Base-by-base conservation (phyloP, 1,139 yeast genomes). In the Zygosaccharomyces sapae region DNA sequence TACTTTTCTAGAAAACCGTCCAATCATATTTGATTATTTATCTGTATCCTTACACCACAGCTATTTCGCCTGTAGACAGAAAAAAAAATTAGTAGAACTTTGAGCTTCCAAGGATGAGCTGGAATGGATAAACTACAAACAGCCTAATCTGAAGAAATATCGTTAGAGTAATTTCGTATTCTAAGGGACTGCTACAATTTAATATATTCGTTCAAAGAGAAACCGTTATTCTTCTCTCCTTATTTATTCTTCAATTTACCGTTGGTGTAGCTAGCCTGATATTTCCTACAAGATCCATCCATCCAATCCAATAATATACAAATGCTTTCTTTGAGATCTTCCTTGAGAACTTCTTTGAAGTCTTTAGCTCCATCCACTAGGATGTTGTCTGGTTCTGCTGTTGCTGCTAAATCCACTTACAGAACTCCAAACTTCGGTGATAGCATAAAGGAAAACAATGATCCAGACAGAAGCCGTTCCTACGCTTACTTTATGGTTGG, bases 401-500 rank as follows among this genome's bases (percentile, higher is more conserved):
- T 77, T 54, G 70, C 77, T 46, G 72, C 78, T 57, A 80, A 81
- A 64, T 79, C 92, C 51, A 81, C 86, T 62, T 92, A 87, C 79
- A 86, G 88, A 70, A 92, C 94, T 49, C 98, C 97, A 67, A 95
- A 92, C 74, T 92, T 78, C 71, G 77, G 87, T 56, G 83, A 80
- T 59, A 87, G 88, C 73, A 77, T 90, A 64, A 85, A 85, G 76
- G 80, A 83, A 65, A 70, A 78, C 62, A 75, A 78, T 59, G 81
- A 85, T 70, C 68, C 80, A 55, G 82, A 83, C 65, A 82, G 80
- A 70, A 73, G 77, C 62, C 86, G 96, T 72, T 89, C 86, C 69
- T 83, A 86, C 73, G 80, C 96, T 57, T 94, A 94, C 78, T 90
- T 94, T 76, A 89, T 94, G 92, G 95, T 92, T 59, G 99, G 99